phyloP scores from a whole-genome alignment of 306 rosid species.

The Begonia masoniana region DNA sequence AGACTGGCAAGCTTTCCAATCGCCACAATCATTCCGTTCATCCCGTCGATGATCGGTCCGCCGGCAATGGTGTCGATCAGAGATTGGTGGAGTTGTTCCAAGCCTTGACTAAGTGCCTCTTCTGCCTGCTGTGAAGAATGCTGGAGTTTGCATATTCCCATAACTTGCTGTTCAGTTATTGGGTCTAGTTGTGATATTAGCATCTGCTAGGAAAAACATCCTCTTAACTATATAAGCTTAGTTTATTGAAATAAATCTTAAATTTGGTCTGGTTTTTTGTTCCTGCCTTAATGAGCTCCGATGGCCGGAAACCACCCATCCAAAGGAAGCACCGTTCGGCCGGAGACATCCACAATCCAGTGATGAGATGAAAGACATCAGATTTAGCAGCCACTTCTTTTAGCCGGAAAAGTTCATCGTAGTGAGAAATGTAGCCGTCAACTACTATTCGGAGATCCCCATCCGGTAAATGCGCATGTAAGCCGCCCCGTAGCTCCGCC shows the following conservation, averaged over 20 bases:
- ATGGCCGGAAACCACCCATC: conserved; percentile 90
- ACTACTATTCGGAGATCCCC: conserved; percentile 41
- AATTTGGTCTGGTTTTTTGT: neutral
- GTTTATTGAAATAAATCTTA: neutral
- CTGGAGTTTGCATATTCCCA: conserved; percentile 48
- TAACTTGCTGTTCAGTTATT: conserved; percentile 73
- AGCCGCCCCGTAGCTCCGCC: conserved; percentile 51
- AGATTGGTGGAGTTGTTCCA: conserved; percentile 73
- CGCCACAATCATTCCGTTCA: conserved; percentile 78
- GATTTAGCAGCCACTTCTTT: conserved; percentile 61
- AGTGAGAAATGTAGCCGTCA: conserved; percentile 53
- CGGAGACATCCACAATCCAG: conserved; percentile 71
- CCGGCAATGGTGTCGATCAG: conserved; percentile 56
- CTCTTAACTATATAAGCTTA: neutral
- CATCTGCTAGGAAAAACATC: conserved; percentile 28
- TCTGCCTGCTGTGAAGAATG: conserved; percentile 69
- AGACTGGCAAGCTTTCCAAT: conserved; percentile 58
- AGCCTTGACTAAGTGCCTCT: conserved; percentile 79
- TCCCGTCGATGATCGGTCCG: conserved; percentile 33
- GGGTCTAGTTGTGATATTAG: conserved; percentile 64
- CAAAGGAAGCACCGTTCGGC: conserved; percentile 91
- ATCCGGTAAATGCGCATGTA: conserved; percentile 52
- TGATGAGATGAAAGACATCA: conserved; percentile 76
- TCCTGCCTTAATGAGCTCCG: conserved; percentile 66
- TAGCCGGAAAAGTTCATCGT: conserved; percentile 60